Percentiles rank a stretch among this genome's conserved stretches.
phyloP scores from a whole-genome alignment of 2,329 filamentous ascomycete genomes.

The Gremmenia infestans region DNA sequence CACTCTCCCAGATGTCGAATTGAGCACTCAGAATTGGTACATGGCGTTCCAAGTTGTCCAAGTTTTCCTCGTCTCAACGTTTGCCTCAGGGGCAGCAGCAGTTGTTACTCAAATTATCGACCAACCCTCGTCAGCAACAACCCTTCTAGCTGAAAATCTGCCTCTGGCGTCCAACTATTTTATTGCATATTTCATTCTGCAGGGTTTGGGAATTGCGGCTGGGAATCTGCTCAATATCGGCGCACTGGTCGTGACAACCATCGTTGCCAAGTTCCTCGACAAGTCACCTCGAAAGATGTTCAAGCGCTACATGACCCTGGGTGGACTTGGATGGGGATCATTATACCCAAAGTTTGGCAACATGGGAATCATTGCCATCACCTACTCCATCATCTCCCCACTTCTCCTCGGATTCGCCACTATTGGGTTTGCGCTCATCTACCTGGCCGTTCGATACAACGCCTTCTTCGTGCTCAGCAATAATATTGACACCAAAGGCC shows the following conservation, averaged over 20 bases:
- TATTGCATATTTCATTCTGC: constrained; percentile 88
- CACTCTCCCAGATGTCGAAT: constrained; percentile 71
- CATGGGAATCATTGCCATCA: constrained; percentile 74
- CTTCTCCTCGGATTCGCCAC: constrained; percentile 78
- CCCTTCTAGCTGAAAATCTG: constrained; percentile 65
- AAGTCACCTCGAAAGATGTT: constrained; percentile 77
- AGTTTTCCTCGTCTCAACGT: constrained; percentile 82
- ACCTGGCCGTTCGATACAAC: constrained; percentile 85
- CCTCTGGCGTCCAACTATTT: constrained; percentile 91
- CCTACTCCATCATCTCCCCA: constrained; percentile 81
- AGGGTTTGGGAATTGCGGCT: constrained; percentile 76
- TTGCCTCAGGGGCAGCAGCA: constrained; percentile 75
- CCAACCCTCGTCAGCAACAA: constrained; percentile 56
- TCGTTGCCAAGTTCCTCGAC: constrained; percentile 70
- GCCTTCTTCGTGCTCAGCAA: constrained; percentile 80
- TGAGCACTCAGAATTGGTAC: constrained; percentile 85
- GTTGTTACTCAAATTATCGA: constrained; percentile 59
- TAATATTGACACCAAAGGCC: constrained; percentile 77
- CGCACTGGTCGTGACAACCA: constrained; percentile 66
- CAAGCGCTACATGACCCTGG: constrained; percentile 68
- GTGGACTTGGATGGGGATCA: constrained; percentile 75
- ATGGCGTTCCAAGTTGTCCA: constrained; percentile 88
- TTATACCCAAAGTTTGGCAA: constrained; percentile 77
- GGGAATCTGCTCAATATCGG: constrained; percentile 66
- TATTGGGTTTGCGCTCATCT: constrained; percentile 72